Evolutionary conservation across 2,329 filamentous ascomycete genomes (phyloP).

Genomic region (Cadophora malorum): DNA sequence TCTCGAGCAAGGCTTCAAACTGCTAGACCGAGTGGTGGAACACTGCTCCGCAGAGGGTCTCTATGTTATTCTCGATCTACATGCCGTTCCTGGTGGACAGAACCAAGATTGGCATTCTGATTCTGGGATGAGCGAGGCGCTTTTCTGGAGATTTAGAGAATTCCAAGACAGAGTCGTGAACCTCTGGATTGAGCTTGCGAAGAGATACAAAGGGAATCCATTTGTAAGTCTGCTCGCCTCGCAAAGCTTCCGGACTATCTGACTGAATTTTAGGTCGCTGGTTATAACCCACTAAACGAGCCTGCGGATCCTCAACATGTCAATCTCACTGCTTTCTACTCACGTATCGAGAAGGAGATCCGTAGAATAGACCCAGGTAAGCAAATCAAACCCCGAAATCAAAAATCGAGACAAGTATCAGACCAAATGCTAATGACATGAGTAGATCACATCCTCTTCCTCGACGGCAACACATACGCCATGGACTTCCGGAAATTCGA

Average conservation of each 20-base stretch:
- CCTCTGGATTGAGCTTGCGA: slow-evolving; percentile 51
- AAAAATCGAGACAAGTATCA: too few relatives aligned
- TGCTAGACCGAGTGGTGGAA: slow-evolving; percentile 54
- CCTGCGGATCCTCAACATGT: slow-evolving; percentile 45
- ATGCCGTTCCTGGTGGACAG: slow-evolving; percentile 53
- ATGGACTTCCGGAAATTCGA: too few relatives aligned
- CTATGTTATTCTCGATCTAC: slow-evolving; percentile 53
- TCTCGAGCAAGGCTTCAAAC: slow-evolving; percentile 54
- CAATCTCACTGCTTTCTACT: slow-evolving; percentile 48
- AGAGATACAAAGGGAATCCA: slow-evolving; percentile 50
- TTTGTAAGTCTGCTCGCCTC: slow-evolving; percentile 32
- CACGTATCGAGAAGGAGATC: slow-evolving; percentile 49
- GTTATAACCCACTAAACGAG: slow-evolving; percentile 43
- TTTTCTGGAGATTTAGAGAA: slow-evolving; percentile 54
- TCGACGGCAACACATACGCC: too few relatives aligned
- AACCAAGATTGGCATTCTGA: slow-evolving; percentile 56
- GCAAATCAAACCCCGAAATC: too few relatives aligned
- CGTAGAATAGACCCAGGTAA: slow-evolving; percentile 42
- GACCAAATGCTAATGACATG: too few relatives aligned
- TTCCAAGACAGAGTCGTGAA: slow-evolving; percentile 52
- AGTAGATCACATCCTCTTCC: too few relatives aligned
- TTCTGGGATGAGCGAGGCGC: slow-evolving; percentile 47
- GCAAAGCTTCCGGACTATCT: neutral
- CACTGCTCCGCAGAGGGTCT: slow-evolving; percentile 50
- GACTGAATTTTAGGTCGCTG: slow-evolving; percentile 37